These are phyloP conservation scores for Sclerotinia spermophila DNA, from an alignment of 2,329 filamentous ascomycete genomes.

Conservation along the genomic window DNA sequence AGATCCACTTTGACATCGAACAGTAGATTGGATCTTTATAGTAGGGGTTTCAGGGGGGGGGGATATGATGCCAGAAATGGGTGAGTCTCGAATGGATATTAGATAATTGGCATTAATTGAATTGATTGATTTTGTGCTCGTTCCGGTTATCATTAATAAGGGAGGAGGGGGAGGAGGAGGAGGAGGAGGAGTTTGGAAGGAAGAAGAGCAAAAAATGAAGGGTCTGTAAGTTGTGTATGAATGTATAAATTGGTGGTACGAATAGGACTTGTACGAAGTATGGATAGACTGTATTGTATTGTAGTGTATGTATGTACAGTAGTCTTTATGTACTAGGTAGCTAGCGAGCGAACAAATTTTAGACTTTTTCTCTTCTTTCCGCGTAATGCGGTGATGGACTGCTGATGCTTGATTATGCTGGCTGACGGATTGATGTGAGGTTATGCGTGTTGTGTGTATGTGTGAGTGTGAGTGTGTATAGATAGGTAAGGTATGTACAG, in stretches of 20 bases:
- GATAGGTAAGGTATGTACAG: neutral
- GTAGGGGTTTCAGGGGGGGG: constrained; percentile 15
- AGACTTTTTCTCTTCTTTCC: neutral
- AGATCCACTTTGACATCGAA: constrained; percentile 22
- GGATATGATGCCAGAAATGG: neutral
- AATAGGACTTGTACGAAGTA: neutral
- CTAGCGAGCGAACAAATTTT: neutral
- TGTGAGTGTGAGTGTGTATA: neutral
- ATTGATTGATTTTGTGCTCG: neutral
- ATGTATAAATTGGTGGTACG: neutral
- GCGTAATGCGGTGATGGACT: neutral
- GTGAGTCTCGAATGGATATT: constrained; percentile 16
- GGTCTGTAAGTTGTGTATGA: neutral
- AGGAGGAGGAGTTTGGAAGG: neutral
- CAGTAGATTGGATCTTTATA: constrained; percentile 18
- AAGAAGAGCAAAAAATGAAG: neutral
- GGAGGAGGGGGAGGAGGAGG: neutral
- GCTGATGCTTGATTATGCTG: constrained; percentile 10
- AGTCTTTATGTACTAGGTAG: neutral
- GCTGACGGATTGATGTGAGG: constrained; percentile 1
- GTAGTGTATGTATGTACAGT: too few relatives aligned
- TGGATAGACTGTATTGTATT: neutral
- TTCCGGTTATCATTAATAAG: neutral
- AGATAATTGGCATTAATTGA: constrained; percentile 8
- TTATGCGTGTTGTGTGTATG: neutral